These are phyloP conservation scores for Tylopilus balloui DNA, from an alignment of 768 basidiomycete genomes.

Conservation along the genomic window DNA sequence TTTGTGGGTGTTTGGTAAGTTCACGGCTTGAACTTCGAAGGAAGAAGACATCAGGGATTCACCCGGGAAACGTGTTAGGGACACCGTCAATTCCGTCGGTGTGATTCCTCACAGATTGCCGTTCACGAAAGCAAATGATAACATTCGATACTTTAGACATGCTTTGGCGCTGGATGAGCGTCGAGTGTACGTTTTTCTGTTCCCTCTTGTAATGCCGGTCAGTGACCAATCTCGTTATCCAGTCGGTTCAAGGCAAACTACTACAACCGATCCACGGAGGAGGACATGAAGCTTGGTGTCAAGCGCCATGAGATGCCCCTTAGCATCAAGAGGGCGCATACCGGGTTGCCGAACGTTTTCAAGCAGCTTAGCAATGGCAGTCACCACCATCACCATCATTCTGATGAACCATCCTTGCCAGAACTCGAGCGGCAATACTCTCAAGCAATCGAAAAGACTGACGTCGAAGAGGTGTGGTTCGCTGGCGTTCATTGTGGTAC, in stretches of 20 bases:
- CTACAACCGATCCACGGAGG: conserved; percentile 40
- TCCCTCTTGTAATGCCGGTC: conserved; percentile 5
- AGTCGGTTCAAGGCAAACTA: conserved; percentile 31
- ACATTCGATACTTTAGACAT: conserved; percentile 64
- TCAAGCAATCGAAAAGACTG: conserved; percentile 40
- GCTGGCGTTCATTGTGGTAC: conserved; percentile 68
- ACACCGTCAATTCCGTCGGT: conserved; percentile 69
- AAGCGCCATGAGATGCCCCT: conserved; percentile 48
- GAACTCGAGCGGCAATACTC: conserved; percentile 42
- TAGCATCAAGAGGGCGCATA: conserved; percentile 24
- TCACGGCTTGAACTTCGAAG: not conserved
- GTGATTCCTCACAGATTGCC: conserved; percentile 60
- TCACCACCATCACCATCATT: not conserved
- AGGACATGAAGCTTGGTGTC: conserved; percentile 42
- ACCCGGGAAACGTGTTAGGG: conserved; percentile 39
- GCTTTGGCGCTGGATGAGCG: conserved; percentile 70
- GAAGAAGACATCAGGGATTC: not conserved
- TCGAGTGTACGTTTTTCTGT: conserved; percentile 39
- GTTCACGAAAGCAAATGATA: conserved; percentile 59
- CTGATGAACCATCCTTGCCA: conserved; percentile 7
- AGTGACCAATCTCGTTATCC: not conserved
- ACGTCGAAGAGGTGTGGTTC: conserved; percentile 81
- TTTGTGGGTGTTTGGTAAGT: conserved; percentile 71
- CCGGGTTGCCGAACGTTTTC: not conserved
- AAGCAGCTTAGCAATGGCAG: conserved; percentile 3